Evolutionary conservation across 108 stramenopile species (phyloP), one percentile per base, ranked within the genome.

Genomic region (Mediolabrus comicus): DNA sequence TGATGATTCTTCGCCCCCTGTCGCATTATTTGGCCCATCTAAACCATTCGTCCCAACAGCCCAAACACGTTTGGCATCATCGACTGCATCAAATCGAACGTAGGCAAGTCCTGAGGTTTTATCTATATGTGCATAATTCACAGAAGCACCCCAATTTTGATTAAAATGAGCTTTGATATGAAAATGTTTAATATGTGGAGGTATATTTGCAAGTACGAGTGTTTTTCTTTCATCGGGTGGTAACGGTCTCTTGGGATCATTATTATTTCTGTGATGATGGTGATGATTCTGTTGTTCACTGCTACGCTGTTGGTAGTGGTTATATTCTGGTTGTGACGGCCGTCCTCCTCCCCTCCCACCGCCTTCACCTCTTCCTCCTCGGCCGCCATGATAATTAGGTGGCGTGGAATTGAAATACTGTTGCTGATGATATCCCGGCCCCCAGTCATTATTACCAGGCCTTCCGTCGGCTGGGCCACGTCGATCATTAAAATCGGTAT

Each of bases 21-120:
- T 52, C 43, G 29, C 43, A 41, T 35, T 14, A 28, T 26, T 69
- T 5, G 34, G 34, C 5, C 68, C 68, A 59, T 69, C 68, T 26
- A 69, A 49, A 2, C 68, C 68, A 41, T 33, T 28, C 25, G 31
- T 41, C 3, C 72, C 72, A 38, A 32, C 58, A 28, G 65, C 57
- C 72, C 72, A 74, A 62, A 74, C 46, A 10, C 43, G 25, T 30
- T 33, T 36, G 8, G 64, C 72, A 46, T 74, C 72, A 22, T 46
- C 32, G 0, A 63, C 31, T 1, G 28, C 17, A 1, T 54, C 30
- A 53, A 74, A 74, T 19, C 51, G 36, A 12, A 74, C 72, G 38
- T 66, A 74, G 0, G 72, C 72, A 31, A 59, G 58, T 13, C 41
- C 63, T 1, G 72, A 16, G 11, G 16, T 13, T 35, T 57, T 34